Evolutionary conservation across 176 grass and related monocot species (phyloP).

Genomic region (Tillandsia fasciculata): DNA sequence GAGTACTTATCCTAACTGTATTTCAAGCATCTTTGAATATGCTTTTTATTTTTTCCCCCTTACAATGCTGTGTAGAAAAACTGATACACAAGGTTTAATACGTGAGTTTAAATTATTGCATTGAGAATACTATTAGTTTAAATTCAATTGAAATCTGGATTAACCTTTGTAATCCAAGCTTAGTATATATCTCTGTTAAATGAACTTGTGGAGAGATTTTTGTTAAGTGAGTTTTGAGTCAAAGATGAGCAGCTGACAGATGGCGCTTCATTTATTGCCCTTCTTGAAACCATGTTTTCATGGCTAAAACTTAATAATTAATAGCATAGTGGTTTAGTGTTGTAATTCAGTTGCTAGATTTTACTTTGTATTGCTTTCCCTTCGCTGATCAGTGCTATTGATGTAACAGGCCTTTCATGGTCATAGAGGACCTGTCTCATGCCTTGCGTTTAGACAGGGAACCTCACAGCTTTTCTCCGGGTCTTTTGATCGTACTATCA

Average conservation of each 20-base stretch:
- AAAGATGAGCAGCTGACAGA: background rate
- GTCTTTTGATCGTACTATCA: conserved; percentile 80
- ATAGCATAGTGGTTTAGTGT: background rate
- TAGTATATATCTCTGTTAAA: too few relatives aligned
- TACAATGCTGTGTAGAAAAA: too few relatives aligned
- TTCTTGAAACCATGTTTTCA: background rate
- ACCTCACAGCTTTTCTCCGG: conserved; percentile 75
- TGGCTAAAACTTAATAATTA: background rate
- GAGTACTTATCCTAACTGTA: background rate
- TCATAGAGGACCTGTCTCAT: conserved; percentile 63
- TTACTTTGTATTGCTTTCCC: background rate
- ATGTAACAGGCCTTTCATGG: conserved; percentile 70
- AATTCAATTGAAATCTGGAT: too few relatives aligned
- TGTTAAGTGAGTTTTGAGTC: background rate
- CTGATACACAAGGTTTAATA: too few relatives aligned
- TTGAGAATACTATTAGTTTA: too few relatives aligned
- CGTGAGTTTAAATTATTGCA: too few relatives aligned
- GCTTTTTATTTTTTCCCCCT: too few relatives aligned
- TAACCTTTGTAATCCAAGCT: too few relatives aligned
- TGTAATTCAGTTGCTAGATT: too few relatives aligned
- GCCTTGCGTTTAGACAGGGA: conserved; percentile 65
- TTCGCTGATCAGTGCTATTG: conserved; percentile 10
- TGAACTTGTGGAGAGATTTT: too few relatives aligned
- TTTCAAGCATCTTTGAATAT: background rate
- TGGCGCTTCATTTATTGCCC: background rate